Conservation (phyloP, 805 yeast genomes). For the Candida sonorensis region DNA sequence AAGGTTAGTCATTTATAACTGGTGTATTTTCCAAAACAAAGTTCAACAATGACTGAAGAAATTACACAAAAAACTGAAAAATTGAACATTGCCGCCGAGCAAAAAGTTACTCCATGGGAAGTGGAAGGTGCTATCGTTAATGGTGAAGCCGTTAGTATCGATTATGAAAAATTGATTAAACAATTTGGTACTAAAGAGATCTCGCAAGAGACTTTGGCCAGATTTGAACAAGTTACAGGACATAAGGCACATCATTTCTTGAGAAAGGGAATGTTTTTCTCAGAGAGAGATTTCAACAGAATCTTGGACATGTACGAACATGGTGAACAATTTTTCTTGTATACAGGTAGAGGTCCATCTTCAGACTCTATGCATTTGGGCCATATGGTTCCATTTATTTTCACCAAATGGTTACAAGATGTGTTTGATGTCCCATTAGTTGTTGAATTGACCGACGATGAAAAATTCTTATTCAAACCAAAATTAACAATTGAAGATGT, state of each 20-base stretch:
- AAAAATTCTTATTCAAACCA: slow-evolving; percentile 90
- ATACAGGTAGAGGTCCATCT: slow-evolving; percentile 97
- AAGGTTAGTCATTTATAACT: no score
- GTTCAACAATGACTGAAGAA: slow-evolving; percentile 13
- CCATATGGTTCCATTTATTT: slow-evolving; percentile 90
- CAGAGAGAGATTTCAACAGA: slow-evolving; percentile 74
- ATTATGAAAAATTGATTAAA: slow-evolving; percentile 79
- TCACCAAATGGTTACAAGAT: slow-evolving; percentile 97
- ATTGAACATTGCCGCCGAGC: slow-evolving; percentile 31
- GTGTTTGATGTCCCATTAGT: slow-evolving; percentile 95
- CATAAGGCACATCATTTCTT: slow-evolving; percentile 85
- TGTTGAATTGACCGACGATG: slow-evolving; percentile 93
- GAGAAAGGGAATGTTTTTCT: slow-evolving; percentile 86
- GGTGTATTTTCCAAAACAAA: no score
- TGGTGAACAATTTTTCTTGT: slow-evolving; percentile 90
- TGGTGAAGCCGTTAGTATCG: slow-evolving; percentile 85
- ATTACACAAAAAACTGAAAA: slow-evolving; percentile 16
- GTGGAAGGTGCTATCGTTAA: slow-evolving; percentile 98
- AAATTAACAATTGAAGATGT: slow-evolving; percentile 86
- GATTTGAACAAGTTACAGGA: slow-evolving; percentile 83
- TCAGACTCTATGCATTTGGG: slow-evolving; percentile 94
- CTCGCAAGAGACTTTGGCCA: slow-evolving; percentile 57
- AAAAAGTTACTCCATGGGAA: slow-evolving; percentile 92
- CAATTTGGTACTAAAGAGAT: slow-evolving; percentile 84
- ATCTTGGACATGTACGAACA: slow-evolving; percentile 88